Base-by-base conservation (phyloP, 1,284 basidiomycete species). In the Heterobasidion occidentale region DNA sequence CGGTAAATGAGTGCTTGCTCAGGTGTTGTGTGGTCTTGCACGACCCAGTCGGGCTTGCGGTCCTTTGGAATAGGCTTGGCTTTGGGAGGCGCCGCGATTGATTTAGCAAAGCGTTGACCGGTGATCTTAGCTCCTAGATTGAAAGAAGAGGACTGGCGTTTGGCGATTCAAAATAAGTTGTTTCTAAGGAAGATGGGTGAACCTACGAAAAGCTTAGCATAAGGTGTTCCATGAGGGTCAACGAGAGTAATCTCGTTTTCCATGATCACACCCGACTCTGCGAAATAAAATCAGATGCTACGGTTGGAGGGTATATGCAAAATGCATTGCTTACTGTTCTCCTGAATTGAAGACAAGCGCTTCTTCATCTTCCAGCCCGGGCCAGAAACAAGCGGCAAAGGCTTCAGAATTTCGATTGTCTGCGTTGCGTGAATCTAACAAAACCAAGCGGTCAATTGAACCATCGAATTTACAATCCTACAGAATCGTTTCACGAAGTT, bases 1-100 rank as follows among this genome's bases (percentile, higher is more conserved):
- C 90, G 83, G 74, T 90, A 92, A 53, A 88, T 60, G 52, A 88
- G 70, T 0, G 91, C 90, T 69, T 92, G 90, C 62, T 91, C 87
- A 3, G 80, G 76, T 2, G 81, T 77, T 1, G 88, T 92, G 67
- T 81, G 73, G 58, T 92, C 89, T 47, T 73, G 74, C 53, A 89
- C 75, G 45, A 84, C 76, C 75, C 80, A 84, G 66, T 90, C 84
- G 1, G 90, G 80, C 58, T 80, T 78, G 58, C 81, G 78, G 68
- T 82, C 77, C 65, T 83, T 84, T 7, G 88, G 87, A 56, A 84
- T 73, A 2, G 82, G 77, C 65, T 88, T 86, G 47, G 79, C 82
- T 56, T 84, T 78, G 2, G 85, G 83, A 36, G 88, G 80, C 2
- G 80, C 78, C 2, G 84, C 83, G 58, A 91, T 83, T 38, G 75